A percentile compares a stretch with the other conserved stretches of the same genome.
Evolutionary conservation across 768 basidiomycete species (phyloP).

Genomic region (Trametes elegans): DNA sequence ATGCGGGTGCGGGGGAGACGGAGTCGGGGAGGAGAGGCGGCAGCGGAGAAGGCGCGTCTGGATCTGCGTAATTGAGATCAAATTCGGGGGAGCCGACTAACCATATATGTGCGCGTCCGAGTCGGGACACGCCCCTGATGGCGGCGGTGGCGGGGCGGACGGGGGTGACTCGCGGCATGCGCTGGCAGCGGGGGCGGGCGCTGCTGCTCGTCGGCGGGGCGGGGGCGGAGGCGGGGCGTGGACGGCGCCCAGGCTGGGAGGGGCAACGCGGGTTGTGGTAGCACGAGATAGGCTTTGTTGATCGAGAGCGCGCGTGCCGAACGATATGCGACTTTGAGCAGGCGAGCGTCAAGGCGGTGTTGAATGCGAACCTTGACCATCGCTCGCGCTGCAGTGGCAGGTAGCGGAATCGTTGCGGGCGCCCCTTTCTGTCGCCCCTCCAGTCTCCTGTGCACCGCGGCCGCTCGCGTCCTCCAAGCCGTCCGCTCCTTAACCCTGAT

Average conservation of each 20-base stretch:
- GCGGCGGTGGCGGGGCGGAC: constrained; percentile 3
- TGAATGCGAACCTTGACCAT: constrained; percentile 12
- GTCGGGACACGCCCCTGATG: constrained; percentile 3
- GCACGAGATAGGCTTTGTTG: constrained; percentile 17
- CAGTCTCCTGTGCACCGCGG: constrained; percentile 15
- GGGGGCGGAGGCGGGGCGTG: not conserved
- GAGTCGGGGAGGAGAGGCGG: not conserved
- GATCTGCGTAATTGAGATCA: constrained; percentile 20
- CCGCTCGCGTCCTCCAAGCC: constrained; percentile 15
- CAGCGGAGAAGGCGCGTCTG: constrained; percentile 10
- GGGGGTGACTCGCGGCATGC: constrained; percentile 9
- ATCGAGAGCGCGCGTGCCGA: constrained; percentile 12
- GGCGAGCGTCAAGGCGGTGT: constrained; percentile 5
- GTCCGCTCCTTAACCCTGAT: constrained; percentile 21
- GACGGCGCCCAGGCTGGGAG: not conserved
- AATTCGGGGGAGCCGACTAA: constrained; percentile 14
- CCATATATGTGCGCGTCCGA: constrained; percentile 6
- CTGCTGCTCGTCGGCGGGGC: not conserved
- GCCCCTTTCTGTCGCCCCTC: constrained; percentile 23
- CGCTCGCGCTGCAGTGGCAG: constrained; percentile 12
- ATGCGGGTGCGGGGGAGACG: not conserved
- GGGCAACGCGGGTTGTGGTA: not conserved
- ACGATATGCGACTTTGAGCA: constrained; percentile 12
- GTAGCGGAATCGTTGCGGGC: constrained; percentile 15
- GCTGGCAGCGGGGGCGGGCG: constrained; percentile 1